These are phyloP conservation scores for Trypanosoma melophagium DNA, from an alignment of 208 protist genomes.

Conservation along the genomic window DNA sequence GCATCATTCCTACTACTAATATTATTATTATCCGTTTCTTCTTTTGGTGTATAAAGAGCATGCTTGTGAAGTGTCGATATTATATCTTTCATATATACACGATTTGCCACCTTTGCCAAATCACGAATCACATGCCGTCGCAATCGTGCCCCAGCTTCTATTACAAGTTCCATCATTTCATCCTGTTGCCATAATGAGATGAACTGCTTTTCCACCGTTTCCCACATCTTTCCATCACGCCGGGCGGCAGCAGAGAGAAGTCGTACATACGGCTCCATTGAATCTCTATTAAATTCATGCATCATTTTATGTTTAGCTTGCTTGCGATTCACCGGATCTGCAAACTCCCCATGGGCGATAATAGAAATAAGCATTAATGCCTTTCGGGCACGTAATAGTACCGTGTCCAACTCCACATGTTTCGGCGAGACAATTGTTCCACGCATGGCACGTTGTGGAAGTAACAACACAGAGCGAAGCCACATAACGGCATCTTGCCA, in stretches of 20 bases:
- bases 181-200: constrained; percentile 12
- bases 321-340: constrained; percentile 11
- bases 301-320: constrained; percentile 19
- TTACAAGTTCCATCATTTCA: constrained; percentile 16
- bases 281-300: constrained; percentile 13
- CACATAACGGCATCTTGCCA: constrained; percentile 45
- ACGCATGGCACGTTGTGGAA: not conserved
- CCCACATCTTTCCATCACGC: constrained; percentile 27
- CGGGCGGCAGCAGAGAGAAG: constrained; percentile 17
- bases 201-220: constrained; percentile 12
- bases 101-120: constrained; percentile 36
- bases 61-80: constrained; percentile 12
- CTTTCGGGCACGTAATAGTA: constrained; percentile 26
- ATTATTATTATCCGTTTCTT: not conserved
- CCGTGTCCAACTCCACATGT: not conserved
- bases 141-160: constrained; percentile 21
- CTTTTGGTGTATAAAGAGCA: not conserved
- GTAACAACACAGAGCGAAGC: constrained; percentile 16
- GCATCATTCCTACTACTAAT: constrained; percentile 1
- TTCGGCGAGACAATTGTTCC: too few relatives aligned
- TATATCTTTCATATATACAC: constrained; percentile 33
- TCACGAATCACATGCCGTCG: constrained; percentile 41
- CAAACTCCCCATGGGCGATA: constrained; percentile 17
- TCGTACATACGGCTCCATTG: constrained; percentile 22
- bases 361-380: constrained; percentile 27